phyloP scores from a whole-genome alignment of 108 stramenopile species.

The Skeletonema menzelii region DNA sequence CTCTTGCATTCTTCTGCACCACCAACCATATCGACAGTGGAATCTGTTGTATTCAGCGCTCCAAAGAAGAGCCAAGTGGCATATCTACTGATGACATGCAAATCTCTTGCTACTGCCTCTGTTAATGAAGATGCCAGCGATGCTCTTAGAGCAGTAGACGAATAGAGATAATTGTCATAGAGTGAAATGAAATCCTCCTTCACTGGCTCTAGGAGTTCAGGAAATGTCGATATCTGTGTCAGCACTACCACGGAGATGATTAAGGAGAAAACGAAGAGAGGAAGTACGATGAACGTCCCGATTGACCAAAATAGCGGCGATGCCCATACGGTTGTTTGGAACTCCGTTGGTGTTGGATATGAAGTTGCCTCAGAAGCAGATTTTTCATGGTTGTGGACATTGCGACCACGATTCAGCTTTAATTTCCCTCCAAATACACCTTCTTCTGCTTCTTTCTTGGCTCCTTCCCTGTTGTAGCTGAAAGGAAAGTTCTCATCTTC shows the following conservation, averaged over 20 bases:
- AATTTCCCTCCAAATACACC: not conserved
- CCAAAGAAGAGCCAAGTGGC: slow-evolving; percentile 59
- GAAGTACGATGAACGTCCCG: slow-evolving; percentile 47
- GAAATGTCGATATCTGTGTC: slow-evolving; percentile 20
- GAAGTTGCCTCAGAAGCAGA: not conserved
- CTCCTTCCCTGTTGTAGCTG: slow-evolving; percentile 24
- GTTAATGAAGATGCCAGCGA: slow-evolving; percentile 13
- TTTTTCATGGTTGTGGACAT: not conserved
- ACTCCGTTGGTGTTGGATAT: not conserved
- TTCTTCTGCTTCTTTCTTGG: slow-evolving; percentile 13
- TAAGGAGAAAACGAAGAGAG: slow-evolving; percentile 42
- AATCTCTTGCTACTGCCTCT: slow-evolving; percentile 35
- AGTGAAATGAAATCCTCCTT: slow-evolving; percentile 24
- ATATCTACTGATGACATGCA: slow-evolving; percentile 45
- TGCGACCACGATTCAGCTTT: not conserved
- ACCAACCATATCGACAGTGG: slow-evolving; percentile 36
- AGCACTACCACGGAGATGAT: slow-evolving; percentile 40
- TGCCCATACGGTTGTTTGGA: not conserved
- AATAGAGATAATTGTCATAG: slow-evolving; percentile 9
- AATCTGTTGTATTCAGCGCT: slow-evolving; percentile 36
- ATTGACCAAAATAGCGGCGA: slow-evolving; percentile 59
- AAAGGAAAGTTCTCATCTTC: slow-evolving; percentile 4
- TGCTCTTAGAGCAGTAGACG: slow-evolving; percentile 15
- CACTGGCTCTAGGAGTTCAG: slow-evolving; percentile 28
- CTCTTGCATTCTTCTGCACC: slow-evolving; percentile 59